These are phyloP conservation scores for Jatropha podagrica DNA, from an alignment of 441 rosid species.

Conservation along the genomic window DNA sequence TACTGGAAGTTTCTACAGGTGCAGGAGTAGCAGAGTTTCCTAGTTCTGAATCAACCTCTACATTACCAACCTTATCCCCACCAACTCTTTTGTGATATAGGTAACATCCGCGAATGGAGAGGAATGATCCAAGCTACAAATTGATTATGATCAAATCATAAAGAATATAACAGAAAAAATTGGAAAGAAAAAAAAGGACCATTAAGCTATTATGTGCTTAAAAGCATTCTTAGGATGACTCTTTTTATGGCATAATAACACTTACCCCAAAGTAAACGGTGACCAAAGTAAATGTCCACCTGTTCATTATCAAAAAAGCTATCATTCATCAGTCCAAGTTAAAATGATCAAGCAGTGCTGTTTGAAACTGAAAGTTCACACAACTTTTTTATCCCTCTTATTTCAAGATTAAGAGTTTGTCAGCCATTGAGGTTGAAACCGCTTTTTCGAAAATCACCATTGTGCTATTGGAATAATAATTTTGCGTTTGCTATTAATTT, in stretches of 20 bases:
- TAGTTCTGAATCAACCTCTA: constrained; percentile 74
- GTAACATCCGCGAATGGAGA: constrained; percentile 77
- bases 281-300: constrained; percentile 85
- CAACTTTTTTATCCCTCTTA: not conserved
- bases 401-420: not conserved
- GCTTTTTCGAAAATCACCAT: too few species aligned
- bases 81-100: constrained; percentile 57
- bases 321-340: not conserved
- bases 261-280: constrained; percentile 83
- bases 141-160: not conserved
- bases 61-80: constrained; percentile 67
- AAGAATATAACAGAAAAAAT: not conserved
- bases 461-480: too few species aligned
- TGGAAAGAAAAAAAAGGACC: not conserved
- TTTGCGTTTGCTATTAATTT: too few species aligned
- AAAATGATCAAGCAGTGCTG: not conserved
- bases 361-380: not conserved
- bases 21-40: constrained; percentile 36
- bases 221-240: not conserved
- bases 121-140: constrained; percentile 70
- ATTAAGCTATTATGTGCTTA: not conserved
- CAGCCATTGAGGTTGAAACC: too few species aligned
- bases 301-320: constrained; percentile 38
- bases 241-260: not conserved
- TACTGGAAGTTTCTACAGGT: constrained; percentile 23